Base-by-base conservation (phyloP, 129 eudicot species). In the Flaveria brownii region DNA sequence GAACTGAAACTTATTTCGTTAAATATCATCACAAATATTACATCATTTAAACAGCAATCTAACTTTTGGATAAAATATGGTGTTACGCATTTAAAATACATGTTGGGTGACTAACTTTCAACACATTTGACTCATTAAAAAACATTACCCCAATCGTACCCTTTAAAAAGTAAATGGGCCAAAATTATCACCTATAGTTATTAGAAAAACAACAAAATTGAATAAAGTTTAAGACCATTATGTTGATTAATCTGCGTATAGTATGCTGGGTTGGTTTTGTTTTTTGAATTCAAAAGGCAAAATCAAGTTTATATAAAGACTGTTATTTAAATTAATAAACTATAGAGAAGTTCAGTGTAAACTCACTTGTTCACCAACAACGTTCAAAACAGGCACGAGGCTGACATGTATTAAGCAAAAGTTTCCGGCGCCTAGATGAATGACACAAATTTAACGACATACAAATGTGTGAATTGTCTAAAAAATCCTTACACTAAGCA, bases 241-340 rank as follows among this genome's bases (percentile, higher is more conserved):
- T 87, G 85, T 97, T 93, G 80, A 20, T 20, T 20, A 20, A 20
- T 46, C 97, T 97, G 69, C 93, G 78, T 54, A 93, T 96, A 87
- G 97, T 91, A 74, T 93, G 98, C 69, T 93, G 98, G 28, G 98
- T 91, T 60, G 98, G 98, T 81, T 93, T 93, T 67, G 97, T 93
- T 87, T 93, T 93, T 96, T 91, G 88, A 62, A 74, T 0, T 76
- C 42, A 71, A 73, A 30, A 41, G 30, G 33, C 10, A 30, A 0
- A 16, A n/a, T 42, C 25, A 65, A 11, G 15, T 26, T 52, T 39
- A 50, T 7, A 52, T 2, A 51, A 56, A 42, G 11, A 22, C 17
- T n/a, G 0, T 11, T 57, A 39, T 26, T 17, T 1, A 1, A 39
- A 1, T 63, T 12, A 3, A 66, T 55, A 52, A 30, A 26, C 12